Base-by-base conservation (phyloP, 805 yeast genomes). In the Kluyveromyces dobzhanskii region DNA sequence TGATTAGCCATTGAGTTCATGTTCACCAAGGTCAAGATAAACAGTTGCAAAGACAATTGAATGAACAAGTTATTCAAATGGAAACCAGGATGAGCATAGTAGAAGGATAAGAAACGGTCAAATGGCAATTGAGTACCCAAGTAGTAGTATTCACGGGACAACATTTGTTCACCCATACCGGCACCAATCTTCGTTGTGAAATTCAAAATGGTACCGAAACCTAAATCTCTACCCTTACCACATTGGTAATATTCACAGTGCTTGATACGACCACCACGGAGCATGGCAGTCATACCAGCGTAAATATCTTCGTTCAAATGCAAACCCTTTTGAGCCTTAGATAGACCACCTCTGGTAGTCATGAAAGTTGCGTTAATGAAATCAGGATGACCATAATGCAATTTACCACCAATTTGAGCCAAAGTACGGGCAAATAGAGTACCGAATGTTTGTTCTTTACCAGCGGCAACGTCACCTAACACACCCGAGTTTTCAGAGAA, bases 111-210 rank as follows among this genome's bases (percentile, higher is more conserved):
- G 70, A 83, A 80, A 63, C 90, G 73, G 59, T 83, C 90, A 53
- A 83, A 63, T 32, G 90, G 92, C 46, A 83, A 66, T 56, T 79
- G 87, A 28, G 90, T 79, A 54, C 90, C 86, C 61, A 83, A 62
- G 61, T 82, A 81, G 63, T 78, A 83, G 59, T 83, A 83, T 60
- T 83, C 94, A 65, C 94, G 73, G 19, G 88, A 81, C 44, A 83
- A 66, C 79, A 83, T 80, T 61, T 83, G 94, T 64, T 83, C 94
- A 61, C 92, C 92, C 94, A 83, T 83, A 65, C 94, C 94, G 49
- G 92, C 88, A 64, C 94, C 94, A 72, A 83, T 82, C 65, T 83
- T 83, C 30, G 88, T 82, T 17, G 87, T 82, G 72, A 83, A 83
- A 64, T 83, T 83, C 70, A 82, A 70, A 65, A 83, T 82, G 4